Base-by-base conservation (phyloP, 1,284 basidiomycete species). In the Ganoderma boninense region DNA sequence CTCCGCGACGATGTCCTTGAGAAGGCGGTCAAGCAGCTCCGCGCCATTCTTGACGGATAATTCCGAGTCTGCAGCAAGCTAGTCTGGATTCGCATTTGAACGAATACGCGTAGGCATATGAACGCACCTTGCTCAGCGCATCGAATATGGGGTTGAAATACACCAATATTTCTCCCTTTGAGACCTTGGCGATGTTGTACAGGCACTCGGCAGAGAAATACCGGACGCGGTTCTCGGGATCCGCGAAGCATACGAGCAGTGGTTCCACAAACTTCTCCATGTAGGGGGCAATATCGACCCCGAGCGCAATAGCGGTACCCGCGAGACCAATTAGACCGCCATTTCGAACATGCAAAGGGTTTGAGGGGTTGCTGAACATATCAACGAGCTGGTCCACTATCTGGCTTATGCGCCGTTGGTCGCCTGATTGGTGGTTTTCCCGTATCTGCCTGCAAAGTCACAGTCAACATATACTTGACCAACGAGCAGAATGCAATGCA, bases 91-190 rank as follows among this genome's bases (percentile, higher is more conserved):
- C 64, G 64, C 46, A 65, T 62, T 40, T 59, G 65, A 56, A 46
- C 32, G 35, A 26, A 26, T 35, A 60, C 65, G 44, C 60, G 38
- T 16, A 61, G n/a, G 64, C 13, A 49, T n/a, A 43, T 13, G 52
- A 29, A 78, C 88, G 73, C 76, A 97, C 97, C 87, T 98, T 98
- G 87, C 95, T 97, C 71, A 99, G 87, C 1, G 96, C 94, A 82
- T 99, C 98, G 77, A 99, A 99, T 69, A 98, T 96, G 70, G 97
- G 95, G 79, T 99, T 99, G 84, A 99, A 99, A 81, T 97, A 98
- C 26, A 98, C 92, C 71, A 99, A 84, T 54, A 99, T 94, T 82
- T 99, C 97, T 46, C 97, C 97, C 80, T 98, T 98, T 68, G 97
- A 98, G 8, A 99, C 97, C 83, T 99, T 98, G 44, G 95, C 94